Conservation (phyloP, 306 rosid species). For the Cucumis cinereus region DNA sequence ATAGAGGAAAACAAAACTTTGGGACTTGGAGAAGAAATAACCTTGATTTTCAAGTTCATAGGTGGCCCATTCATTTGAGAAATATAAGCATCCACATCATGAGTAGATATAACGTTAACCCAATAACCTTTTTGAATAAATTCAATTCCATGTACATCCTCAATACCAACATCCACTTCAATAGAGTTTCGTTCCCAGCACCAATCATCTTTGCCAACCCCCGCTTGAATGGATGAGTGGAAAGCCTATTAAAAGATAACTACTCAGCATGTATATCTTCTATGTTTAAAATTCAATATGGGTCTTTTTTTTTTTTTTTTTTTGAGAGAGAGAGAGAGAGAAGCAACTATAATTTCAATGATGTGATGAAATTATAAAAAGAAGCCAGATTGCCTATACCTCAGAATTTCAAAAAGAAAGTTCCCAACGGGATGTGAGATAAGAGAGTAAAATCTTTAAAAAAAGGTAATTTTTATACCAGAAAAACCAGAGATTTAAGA, state of each 20-base stretch:
- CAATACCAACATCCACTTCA: constrained; percentile 66
- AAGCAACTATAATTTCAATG: background rate
- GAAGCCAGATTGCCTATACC: background rate
- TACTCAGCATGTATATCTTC: background rate
- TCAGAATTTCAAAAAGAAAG: background rate
- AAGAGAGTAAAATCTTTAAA: background rate
- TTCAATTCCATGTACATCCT: constrained; percentile 52
- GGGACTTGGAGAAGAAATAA: constrained; percentile 14
- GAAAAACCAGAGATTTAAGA: background rate
- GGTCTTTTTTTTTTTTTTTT: no score
- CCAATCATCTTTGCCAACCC: constrained; percentile 59
- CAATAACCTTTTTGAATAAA: constrained; percentile 85
- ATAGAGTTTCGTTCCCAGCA: constrained; percentile 79
- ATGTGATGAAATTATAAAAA: background rate
- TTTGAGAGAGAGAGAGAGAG: background rate
- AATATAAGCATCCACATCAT: constrained; percentile 67
- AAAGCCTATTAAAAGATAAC: constrained; percentile 47
- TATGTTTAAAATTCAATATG: background rate
- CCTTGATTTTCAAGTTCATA: constrained; percentile 60
- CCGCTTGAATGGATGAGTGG: constrained; percentile 34
- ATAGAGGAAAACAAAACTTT: background rate
- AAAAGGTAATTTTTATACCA: background rate
- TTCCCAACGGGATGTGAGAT: background rate
- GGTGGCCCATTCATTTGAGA: constrained; percentile 58
- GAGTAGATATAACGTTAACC: constrained; percentile 72